Base-by-base conservation (phyloP, 306 rosid genomes). In the Abrus precatorius region DNA sequence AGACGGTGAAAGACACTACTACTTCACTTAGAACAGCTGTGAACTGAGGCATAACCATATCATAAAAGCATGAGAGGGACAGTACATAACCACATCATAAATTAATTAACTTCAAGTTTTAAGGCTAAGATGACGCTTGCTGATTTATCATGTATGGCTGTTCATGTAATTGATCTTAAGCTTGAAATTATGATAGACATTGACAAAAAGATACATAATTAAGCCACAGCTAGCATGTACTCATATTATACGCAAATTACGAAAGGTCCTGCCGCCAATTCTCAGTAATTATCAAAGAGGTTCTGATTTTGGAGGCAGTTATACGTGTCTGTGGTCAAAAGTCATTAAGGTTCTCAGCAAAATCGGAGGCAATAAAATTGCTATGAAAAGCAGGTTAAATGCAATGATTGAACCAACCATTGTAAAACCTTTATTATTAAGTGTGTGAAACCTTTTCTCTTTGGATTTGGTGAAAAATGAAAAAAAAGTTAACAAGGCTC, bases 21-120 rank as follows among this genome's bases (percentile, higher is more conserved):
- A 49, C 85, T 77, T 85, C 40, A 85, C 77, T 81, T 81, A 41
- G 76, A 85, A 82, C 72, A 85, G 73, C 78, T 72, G 74, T 77
- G 83, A 80, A 72, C 34, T 33, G 36, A 72, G 75, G 55, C 78
- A 78, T 61, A 74, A 74, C 61, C 74, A 78, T 53, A 49, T 54
- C 84, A 68, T 59, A 34, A 72, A 77, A 77, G 69, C 73, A 72
- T 76, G 69, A 81, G 13, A 50, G 48, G 43, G 84, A 74, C 77
- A 50, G 29, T 49, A 4, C 81, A 67, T 48, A 62, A 71, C 68
- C 38, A 7, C 41, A 60, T 72, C 74, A 82, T 82, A 0, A 65
- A 41, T 79, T 40, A 75, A 74, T 78, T 43, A 59, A 76, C 47
- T 77, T 45, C 32, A 80, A 86, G 80, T 76, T 71, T 38, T 81